phyloP scores from a whole-genome alignment of 2,329 filamentous ascomycete genomes.

The Thermoascus crustaceus region DNA sequence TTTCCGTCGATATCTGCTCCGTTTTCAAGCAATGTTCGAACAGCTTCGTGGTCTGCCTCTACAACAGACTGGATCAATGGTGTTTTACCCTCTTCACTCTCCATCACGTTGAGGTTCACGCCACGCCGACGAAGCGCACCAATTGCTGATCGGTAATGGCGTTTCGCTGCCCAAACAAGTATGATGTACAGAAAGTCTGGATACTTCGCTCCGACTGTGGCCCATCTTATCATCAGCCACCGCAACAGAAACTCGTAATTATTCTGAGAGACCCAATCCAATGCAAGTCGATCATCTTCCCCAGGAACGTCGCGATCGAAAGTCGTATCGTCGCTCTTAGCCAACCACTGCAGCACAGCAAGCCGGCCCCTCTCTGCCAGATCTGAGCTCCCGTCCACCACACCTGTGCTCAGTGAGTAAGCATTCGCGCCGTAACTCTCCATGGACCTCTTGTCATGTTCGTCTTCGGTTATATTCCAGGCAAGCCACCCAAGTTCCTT shows the following conservation, averaged over 20 bases:
- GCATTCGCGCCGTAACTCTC: slow-evolving; percentile 4
- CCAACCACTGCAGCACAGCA: slow-evolving; percentile 13
- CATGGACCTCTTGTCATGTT: slow-evolving; percentile 3
- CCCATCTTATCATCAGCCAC: slow-evolving; percentile 14
- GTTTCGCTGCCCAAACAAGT: slow-evolving; percentile 9
- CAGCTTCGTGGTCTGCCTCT: slow-evolving; percentile 4
- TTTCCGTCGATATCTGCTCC: slow-evolving; percentile 13
- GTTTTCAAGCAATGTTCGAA: slow-evolving; percentile 10
- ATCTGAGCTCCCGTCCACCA: neutral
- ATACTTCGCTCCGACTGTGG: slow-evolving; percentile 6
- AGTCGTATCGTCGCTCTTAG: slow-evolving; percentile 5
- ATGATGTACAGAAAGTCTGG: slow-evolving; percentile 7
- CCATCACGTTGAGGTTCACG: slow-evolving; percentile 11
- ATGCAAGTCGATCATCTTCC: slow-evolving; percentile 3
- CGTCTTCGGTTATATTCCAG: slow-evolving; percentile 13
- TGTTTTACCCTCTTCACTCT: slow-evolving; percentile 4
- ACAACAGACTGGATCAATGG: slow-evolving; percentile 9
- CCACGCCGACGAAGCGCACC: slow-evolving; percentile 10
- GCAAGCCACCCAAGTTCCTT: slow-evolving; percentile 19
- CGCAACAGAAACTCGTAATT: slow-evolving; percentile 9
- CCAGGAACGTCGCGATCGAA: slow-evolving; percentile 5
- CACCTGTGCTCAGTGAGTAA: neutral
- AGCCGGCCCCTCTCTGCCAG: neutral
- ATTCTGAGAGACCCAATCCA: slow-evolving; percentile 11
- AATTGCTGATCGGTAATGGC: slow-evolving; percentile 9